Evolutionary conservation across 2,329 filamentous ascomycete species (phyloP), one percentile per base, ranked within the genome.

Genomic region (Penicillium sp.): DNA sequence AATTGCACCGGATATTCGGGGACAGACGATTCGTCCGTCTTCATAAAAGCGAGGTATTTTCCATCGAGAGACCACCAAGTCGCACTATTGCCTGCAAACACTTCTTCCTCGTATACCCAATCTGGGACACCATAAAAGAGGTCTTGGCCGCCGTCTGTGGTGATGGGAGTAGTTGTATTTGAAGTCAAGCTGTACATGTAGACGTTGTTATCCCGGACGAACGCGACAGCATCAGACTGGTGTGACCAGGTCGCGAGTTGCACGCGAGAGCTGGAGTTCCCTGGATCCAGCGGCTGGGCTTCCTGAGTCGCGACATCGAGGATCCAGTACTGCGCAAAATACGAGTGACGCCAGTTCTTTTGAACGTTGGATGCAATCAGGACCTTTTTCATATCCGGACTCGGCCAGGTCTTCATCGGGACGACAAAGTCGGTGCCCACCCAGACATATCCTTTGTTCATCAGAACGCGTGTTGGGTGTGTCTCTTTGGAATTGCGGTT

Each of bases 31-130:
- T 98, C 93, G 60, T 98, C 92, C 4, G 92, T 98, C 18, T 88
- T 82, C 43, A 98, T 70, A 62, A 95, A 98, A 14, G 92, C 87
- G 41, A 98, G 68, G 59, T 85, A 94, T 54, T 87, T 83, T 35
- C 89, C 92, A 60, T 93, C 86, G 23, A 82, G 76, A 22, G 87
- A 90, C 89, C 89, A 98, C 92, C 93, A 98, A 1, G 89, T 93
- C 4, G 85, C 90, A 44, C 78, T 86, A 51, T 85, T 84, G 1
- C 77, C 82, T 10, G 71, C 64, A 45, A 96, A 85, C 2, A 94
- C 86, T 61, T 94, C 87, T 54, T 84, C 80, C 58, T 93, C 86
- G 55, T 94, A 95, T 0, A 96, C 92, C 92, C 92, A 98, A 62
- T 98, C 93, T 0, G 92, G 92, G 13, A 95, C 79, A 12, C 92